Evolutionary conservation across 1,284 basidiomycete species (phyloP).

Genomic region (Austroboletus novae-zelandiae): DNA sequence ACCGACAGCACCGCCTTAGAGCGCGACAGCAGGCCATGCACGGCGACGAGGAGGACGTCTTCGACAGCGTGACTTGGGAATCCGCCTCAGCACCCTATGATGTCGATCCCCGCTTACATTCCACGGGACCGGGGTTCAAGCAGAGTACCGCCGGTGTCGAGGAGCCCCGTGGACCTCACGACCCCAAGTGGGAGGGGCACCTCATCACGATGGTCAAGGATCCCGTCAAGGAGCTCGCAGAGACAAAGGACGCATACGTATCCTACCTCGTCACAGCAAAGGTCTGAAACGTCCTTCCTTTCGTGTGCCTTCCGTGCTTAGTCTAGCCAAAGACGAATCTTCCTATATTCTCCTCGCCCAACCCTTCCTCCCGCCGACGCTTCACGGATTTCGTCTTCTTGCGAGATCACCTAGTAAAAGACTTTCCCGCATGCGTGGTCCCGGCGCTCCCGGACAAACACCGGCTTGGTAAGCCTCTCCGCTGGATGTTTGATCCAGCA

Average conservation of each 20-base stretch:
- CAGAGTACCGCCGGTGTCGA: slow-evolving; percentile 68
- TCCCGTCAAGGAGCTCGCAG: slow-evolving; percentile 92
- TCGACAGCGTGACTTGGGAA: slow-evolving; percentile 85
- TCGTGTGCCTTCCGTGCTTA: slow-evolving; percentile 6
- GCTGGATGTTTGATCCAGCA: slow-evolving; percentile 1
- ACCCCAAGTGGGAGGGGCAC: slow-evolving; percentile 89
- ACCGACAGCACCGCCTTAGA: not conserved
- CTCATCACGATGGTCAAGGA: slow-evolving; percentile 86
- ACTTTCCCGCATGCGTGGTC: slow-evolving; percentile 96
- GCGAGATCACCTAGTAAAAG: slow-evolving; percentile 81
- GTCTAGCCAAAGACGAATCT: slow-evolving; percentile 64
- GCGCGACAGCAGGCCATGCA: slow-evolving; percentile 45
- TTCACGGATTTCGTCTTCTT: slow-evolving; percentile 99
- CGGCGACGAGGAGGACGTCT: slow-evolving; percentile 80
- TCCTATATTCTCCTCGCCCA: slow-evolving; percentile 73
- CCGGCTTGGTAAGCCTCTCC: slow-evolving; percentile 69
- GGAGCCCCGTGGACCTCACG: slow-evolving; percentile 59
- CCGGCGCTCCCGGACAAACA: slow-evolving; percentile 97
- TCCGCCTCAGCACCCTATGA: slow-evolving; percentile 59
- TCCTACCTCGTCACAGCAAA: slow-evolving; percentile 91
- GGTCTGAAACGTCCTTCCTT: slow-evolving; percentile 44
- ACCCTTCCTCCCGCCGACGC: slow-evolving; percentile 76
- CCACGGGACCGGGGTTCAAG: slow-evolving; percentile 70
- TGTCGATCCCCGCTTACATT: slow-evolving; percentile 36
- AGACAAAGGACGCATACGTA: slow-evolving; percentile 95